phyloP scores from a whole-genome alignment of 805 yeast species.

The Lipomyces orientalis region DNA sequence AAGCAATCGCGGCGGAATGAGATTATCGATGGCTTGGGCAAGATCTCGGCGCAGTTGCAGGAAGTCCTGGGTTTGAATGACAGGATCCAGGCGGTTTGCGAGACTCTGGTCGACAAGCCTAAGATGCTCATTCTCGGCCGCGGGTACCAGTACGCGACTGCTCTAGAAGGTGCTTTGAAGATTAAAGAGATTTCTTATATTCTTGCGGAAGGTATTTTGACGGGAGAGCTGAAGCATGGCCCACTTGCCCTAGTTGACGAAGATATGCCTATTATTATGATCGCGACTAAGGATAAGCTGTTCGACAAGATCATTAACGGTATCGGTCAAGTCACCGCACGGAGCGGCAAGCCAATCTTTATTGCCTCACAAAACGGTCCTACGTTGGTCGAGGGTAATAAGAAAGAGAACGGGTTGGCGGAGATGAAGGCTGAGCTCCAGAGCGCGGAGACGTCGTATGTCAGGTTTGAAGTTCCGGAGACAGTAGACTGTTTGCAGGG shows the following conservation, averaged over 20 bases:
- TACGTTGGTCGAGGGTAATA: neutral
- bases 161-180: slow-evolving; percentile 97
- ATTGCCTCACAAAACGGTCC: slow-evolving; percentile 56
- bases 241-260: slow-evolving; percentile 96
- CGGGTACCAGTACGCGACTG: slow-evolving; percentile 97
- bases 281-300: slow-evolving; percentile 94
- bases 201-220: slow-evolving; percentile 99
- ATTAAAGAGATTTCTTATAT: slow-evolving; percentile 97
- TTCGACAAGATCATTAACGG: slow-evolving; percentile 96
- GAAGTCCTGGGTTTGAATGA: slow-evolving; percentile 75
- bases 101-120: slow-evolving; percentile 72
- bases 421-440: slow-evolving; percentile 64
- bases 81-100: slow-evolving; percentile 76
- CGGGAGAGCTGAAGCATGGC: slow-evolving; percentile 99
- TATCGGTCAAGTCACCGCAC: slow-evolving; percentile 93
- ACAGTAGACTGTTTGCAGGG: slow-evolving; percentile 99
- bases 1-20: slow-evolving; percentile 75
- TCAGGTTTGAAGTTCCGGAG: slow-evolving; percentile 83
- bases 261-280: slow-evolving; percentile 88
- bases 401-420: slow-evolving; percentile 46
- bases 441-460: slow-evolving; percentile 42
- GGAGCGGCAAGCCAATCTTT: slow-evolving; percentile 95
- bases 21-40: slow-evolving; percentile 82
- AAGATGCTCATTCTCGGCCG: slow-evolving; percentile 92
- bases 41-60: slow-evolving; percentile 84